A percentile compares a stretch with the other conserved stretches of the same genome.
Conservation (phyloP, 1,139 yeast genomes). For the Meyerozyma sp. region DNA sequence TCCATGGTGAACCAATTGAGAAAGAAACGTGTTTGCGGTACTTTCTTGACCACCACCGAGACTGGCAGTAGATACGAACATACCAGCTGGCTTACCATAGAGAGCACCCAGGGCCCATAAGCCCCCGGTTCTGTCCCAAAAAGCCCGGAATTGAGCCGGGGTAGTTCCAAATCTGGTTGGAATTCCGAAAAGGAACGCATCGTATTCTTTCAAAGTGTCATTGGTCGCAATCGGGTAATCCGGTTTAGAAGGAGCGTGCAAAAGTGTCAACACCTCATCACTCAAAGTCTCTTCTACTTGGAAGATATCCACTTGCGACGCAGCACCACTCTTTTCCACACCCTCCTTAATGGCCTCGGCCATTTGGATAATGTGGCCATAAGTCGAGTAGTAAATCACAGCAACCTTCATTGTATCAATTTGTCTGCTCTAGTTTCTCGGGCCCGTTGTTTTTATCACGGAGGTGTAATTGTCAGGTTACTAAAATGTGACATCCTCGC, state of each 20-base stretch:
- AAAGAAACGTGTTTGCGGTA: conserved; percentile 59
- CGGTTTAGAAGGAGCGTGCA: conserved; percentile 66
- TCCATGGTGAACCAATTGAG: conserved; percentile 75
- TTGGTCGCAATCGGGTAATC: conserved; percentile 64
- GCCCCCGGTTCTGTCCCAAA: conserved; percentile 81
- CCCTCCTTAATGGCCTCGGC: conserved; percentile 72
- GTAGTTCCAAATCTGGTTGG: conserved; percentile 81
- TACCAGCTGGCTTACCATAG: conserved; percentile 71
- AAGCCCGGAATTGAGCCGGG: conserved; percentile 78
- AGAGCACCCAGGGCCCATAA: conserved; percentile 76
- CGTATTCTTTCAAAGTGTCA: conserved; percentile 58
- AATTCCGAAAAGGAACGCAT: conserved; percentile 73
- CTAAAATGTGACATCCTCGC: not conserved
- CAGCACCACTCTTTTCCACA: conserved; percentile 67
- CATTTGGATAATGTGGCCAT: conserved; percentile 68
- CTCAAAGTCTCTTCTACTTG: conserved; percentile 79
- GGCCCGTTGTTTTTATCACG: not conserved
- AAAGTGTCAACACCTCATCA: conserved; percentile 49
- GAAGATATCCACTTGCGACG: conserved; percentile 49
- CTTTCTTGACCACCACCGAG: conserved; percentile 84
- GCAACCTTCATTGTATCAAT: conserved; percentile 23
- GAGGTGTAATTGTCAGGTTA: not conserved
- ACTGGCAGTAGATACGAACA: conserved; percentile 74
- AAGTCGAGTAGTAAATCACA: conserved; percentile 74
- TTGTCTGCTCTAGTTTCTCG: not conserved